Base-by-base conservation (phyloP, 345 rosid genomes). In the Iberis pinnata region DNA sequence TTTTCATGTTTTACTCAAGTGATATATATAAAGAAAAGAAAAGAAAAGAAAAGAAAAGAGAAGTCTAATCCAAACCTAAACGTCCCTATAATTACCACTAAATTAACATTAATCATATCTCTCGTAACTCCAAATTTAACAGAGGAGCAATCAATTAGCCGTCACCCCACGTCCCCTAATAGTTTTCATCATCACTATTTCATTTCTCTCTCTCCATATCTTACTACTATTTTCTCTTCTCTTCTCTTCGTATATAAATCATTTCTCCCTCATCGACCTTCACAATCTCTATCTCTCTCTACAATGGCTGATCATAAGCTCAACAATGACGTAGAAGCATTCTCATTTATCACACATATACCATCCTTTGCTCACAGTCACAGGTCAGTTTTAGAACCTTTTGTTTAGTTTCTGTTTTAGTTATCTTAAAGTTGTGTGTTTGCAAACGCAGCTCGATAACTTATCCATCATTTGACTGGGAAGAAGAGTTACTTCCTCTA, bases 61-160 rank as follows among this genome's bases (percentile, higher is more conserved):
- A 51, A 65, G 54, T 51, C 65, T 66, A 66, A 66, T 66, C 70
- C 60, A 66, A 66, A 51, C 29, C 60, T 43, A 66, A 66, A 66
- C 60, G 60, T 13, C 36, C 49, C 54, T 50, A 58, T 51, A 18
- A 58, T 58, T 12, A 44, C 64, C 70, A 65, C 60, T 51, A 58
- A 26, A 65, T 65, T 43, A 65, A 8, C 70, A 65, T 50, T 65
- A 65, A 65, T 51, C 64, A 65, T 52, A 58, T 43, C 29, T 56
- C 59, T 65, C 53, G 70, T 65, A 65, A 65, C 70, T 65, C 65
- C 64, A 49, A 65, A 58, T 43, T 36, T 49, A 50, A 49, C 41
- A 49, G 11, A 16, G n/a, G n/a, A 17, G 22, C 53, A 35, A 65
- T 65, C 64, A 65, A 58, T 57, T 43, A 11, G 70, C 70, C 70